Base-by-base conservation (phyloP, 805 yeast genomes). In the Candida andamanensis region DNA sequence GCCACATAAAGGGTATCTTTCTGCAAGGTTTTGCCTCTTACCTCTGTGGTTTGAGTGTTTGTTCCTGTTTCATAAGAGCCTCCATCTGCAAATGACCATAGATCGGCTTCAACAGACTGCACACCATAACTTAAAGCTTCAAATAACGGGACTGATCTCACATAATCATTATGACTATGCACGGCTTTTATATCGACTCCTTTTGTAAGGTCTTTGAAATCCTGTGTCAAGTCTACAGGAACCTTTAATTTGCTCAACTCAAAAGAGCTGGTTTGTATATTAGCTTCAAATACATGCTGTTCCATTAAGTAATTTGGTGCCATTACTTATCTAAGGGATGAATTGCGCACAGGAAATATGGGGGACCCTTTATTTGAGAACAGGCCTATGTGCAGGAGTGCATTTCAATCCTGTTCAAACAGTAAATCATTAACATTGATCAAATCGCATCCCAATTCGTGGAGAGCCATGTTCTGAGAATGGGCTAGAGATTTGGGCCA, bases 151-250 rank as follows among this genome's bases (percentile, higher is more conserved):
- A 59, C 47, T 4, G 49, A 41, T 46, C 85, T 56, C 80, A 81
- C 76, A 51, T 80, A 80, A 49, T 80, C 86, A 47, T 80, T 80
- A 47, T 80, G 86, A 1, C 83, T 76, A 49, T 80, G 86, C 14
- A 78, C 58, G 5, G 61, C 60, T 36, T 63, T 67, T 30, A 60
- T 56, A 23, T 60, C 48, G 2, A 67, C 64, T 23, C 64, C 66
- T 31, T 60, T 41, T 11, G 60, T 62, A 18, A 58, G 40, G 13
- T 47, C 40, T 37, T 62, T 58, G 15, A n/a, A n/a, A n/a, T n/a
- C n/a, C n/a, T n/a, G n/a, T n/a, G n/a, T n/a, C n/a, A n/a, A n/a
- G n/a, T n/a, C n/a, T n/a, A n/a, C n/a, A n/a, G n/a, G n/a, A n/a
- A n/a, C n/a, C n/a, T n/a, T n/a, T n/a, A n/a, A n/a, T n/a, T n/a